Percentiles rank a stretch among this genome's conserved stretches.
phyloP scores from a whole-genome alignment of 768 basidiomycete genomes.

The Hemileccinum impolitum region DNA sequence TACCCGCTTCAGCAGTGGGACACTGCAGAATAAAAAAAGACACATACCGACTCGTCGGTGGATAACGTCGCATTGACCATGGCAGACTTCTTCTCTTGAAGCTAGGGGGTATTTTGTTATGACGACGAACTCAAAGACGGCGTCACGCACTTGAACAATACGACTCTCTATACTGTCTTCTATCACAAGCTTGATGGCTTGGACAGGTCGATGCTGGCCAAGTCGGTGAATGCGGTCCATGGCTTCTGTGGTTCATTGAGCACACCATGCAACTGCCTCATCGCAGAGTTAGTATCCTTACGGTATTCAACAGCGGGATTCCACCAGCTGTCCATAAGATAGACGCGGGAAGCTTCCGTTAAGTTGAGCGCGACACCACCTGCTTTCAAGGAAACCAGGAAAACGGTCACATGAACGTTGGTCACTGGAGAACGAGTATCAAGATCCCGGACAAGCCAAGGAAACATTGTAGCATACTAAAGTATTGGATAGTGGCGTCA shows the following conservation, averaged over 20 bases:
- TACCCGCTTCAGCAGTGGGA: constrained; percentile 10
- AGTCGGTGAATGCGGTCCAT: constrained; percentile 98
- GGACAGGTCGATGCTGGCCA: constrained; percentile 91
- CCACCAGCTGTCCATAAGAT: constrained; percentile 99
- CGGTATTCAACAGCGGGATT: constrained; percentile 94
- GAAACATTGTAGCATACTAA: constrained; percentile 53
- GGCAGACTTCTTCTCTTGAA: constrained; percentile 97
- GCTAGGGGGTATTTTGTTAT: constrained; percentile 32
- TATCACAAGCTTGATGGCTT: constrained; percentile 89
- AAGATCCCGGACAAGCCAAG: not conserved
- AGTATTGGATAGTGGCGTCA: constrained; percentile 91
- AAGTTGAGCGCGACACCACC: constrained; percentile 91
- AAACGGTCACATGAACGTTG: constrained; percentile 93
- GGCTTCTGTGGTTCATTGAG: constrained; percentile 55
- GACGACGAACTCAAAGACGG: not conserved
- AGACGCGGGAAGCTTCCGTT: constrained; percentile 89
- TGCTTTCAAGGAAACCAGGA: constrained; percentile 93
- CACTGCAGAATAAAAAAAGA: not conserved
- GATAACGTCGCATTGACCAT: constrained; percentile 91
- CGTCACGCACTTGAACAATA: constrained; percentile 71
- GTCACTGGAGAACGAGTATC: constrained; percentile 56
- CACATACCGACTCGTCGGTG: constrained; percentile 69
- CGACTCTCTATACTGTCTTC: constrained; percentile 97
- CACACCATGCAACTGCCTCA: not conserved
- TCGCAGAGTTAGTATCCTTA: constrained; percentile 37